phyloP scores from a whole-genome alignment of 306 rosid genomes.

The Mimosa bimucronata region DNA sequence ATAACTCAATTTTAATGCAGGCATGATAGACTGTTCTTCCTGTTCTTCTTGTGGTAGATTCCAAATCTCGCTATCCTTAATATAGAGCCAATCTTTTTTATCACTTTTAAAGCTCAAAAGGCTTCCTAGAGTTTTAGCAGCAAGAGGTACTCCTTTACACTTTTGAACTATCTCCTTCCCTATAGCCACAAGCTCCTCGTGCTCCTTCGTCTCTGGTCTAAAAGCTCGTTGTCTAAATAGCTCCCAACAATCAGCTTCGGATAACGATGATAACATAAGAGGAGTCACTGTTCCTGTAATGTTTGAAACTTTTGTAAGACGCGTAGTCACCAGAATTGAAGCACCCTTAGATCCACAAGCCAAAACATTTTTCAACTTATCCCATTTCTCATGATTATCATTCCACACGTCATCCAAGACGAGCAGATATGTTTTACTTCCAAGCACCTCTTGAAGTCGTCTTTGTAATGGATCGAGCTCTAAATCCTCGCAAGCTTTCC shows the following conservation, averaged over 20 bases:
- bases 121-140: not conserved
- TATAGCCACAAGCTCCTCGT: not conserved
- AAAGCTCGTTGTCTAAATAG: conserved; percentile 19
- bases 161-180: conserved; percentile 1
- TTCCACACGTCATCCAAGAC: too few species aligned
- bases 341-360: too few species aligned
- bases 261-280: not conserved
- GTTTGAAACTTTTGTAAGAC: too few species aligned
- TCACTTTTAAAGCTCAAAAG: not conserved
- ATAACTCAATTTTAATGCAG: conserved; percentile 27
- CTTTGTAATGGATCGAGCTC: too few species aligned
- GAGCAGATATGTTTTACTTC: too few species aligned
- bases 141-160: conserved; percentile 3
- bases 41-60: not conserved
- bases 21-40: not conserved
- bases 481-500: too few species aligned
- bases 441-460: too few species aligned
- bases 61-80: not conserved
- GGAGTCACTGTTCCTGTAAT: not conserved
- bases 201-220: not conserved
- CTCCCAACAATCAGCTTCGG: not conserved
- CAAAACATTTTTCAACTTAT: too few species aligned
- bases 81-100: not conserved
- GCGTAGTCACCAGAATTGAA: too few species aligned
- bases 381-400: too few species aligned